Evolutionary conservation across 2,329 filamentous ascomycete genomes (phyloP).

Genomic region (Cercospora sp.): DNA sequence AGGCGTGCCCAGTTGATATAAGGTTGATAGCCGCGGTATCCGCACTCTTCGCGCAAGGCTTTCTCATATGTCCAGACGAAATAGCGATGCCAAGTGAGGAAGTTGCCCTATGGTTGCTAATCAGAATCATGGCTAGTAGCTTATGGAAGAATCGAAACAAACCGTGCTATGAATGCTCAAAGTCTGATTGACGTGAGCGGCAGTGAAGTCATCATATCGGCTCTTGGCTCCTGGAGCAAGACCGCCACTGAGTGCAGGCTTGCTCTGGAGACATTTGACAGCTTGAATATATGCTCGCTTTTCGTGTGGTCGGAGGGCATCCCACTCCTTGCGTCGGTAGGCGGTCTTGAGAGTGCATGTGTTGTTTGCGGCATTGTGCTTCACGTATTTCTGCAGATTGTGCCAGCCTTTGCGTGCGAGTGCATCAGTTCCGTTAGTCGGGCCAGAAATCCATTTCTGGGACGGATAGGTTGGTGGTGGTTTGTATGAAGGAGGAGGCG

Average conservation of each 20-base stretch:
- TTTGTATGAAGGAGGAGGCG: background rate
- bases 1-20: conserved; percentile 43
- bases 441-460: background rate
- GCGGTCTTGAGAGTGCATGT: conserved; percentile 38
- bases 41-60: conserved; percentile 45
- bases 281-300: conserved; percentile 38
- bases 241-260: conserved; percentile 30
- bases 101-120: conserved; percentile 21
- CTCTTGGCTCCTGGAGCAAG: conserved; percentile 33
- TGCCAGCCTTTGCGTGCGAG: conserved; percentile 1
- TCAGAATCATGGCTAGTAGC: background rate
- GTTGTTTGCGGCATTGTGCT: background rate
- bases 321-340: conserved; percentile 48
- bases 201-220: conserved; percentile 28
- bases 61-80: conserved; percentile 48
- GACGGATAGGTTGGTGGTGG: background rate
- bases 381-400: background rate
- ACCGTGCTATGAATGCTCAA: conserved; percentile 17
- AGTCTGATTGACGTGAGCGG: conserved; percentile 37
- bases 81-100: conserved; percentile 46
- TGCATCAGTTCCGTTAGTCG: background rate
- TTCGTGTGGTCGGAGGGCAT: conserved; percentile 26
- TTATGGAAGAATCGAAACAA: background rate
- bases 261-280: conserved; percentile 35
- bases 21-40: conserved; percentile 42